Evolutionary conservation across 1,284 basidiomycete species (phyloP).

Genomic region (Leccinum angustisporum): DNA sequence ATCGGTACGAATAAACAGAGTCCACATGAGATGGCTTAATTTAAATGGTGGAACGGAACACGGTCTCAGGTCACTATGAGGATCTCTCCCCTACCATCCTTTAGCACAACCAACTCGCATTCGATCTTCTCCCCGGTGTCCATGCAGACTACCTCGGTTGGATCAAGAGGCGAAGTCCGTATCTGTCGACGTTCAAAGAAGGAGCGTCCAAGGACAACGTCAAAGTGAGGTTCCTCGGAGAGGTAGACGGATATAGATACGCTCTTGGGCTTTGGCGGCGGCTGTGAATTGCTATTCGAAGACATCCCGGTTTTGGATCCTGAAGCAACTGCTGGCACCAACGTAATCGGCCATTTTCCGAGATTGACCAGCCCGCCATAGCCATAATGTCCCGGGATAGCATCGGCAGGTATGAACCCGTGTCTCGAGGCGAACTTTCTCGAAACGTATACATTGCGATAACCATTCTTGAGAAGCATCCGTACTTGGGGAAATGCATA

Average conservation of each 20-base stretch:
- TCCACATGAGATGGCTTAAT: neutral
- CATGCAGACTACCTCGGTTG: slow-evolving; percentile 89
- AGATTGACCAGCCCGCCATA: slow-evolving; percentile 83
- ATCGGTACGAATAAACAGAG: neutral
- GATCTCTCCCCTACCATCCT: slow-evolving; percentile 83
- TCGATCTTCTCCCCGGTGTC: slow-evolving; percentile 94
- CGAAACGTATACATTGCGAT: slow-evolving; percentile 94
- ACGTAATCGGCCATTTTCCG: slow-evolving; percentile 77
- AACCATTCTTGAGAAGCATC: slow-evolving; percentile 93
- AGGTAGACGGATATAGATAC: slow-evolving; percentile 63
- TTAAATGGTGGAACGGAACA: neutral
- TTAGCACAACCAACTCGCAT: slow-evolving; percentile 88
- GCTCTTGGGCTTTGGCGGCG: slow-evolving; percentile 37
- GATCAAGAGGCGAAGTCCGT: slow-evolving; percentile 79
- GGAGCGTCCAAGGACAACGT: slow-evolving; percentile 90
- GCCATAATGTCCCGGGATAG: slow-evolving; percentile 80
- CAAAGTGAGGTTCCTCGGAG: slow-evolving; percentile 95
- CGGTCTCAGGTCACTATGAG: slow-evolving; percentile 72
- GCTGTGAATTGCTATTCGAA: slow-evolving; percentile 19
- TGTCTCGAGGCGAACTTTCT: slow-evolving; percentile 89
- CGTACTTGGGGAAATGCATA: slow-evolving; percentile 54
- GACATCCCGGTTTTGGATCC: slow-evolving; percentile 17
- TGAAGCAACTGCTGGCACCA: slow-evolving; percentile 39
- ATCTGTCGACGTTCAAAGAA: slow-evolving; percentile 93
- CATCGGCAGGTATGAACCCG: slow-evolving; percentile 86